Percentiles rank a stretch among this genome's conserved stretches.
Evolutionary conservation across 1,139 yeast genomes (phyloP).

Genomic region (Pichia terricola): DNA sequence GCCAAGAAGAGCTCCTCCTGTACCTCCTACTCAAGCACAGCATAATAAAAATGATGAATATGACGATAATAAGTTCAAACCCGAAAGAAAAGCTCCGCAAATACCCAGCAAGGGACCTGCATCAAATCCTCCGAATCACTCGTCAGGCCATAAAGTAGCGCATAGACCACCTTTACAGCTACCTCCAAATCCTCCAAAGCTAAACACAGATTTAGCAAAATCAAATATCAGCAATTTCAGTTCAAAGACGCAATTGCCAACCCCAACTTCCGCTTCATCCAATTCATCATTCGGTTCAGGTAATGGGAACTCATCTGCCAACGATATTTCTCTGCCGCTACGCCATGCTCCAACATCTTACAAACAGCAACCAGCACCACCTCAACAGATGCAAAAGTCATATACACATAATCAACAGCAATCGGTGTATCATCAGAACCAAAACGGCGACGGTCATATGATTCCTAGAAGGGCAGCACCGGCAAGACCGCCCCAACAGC

Average conservation of each 20-base stretch:
- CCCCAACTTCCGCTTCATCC: slow-evolving; percentile 4
- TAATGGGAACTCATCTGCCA: background rate
- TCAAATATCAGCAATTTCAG: background rate
- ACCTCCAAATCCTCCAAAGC: slow-evolving; percentile 2
- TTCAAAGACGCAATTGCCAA: background rate
- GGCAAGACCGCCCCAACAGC: slow-evolving; percentile 2
- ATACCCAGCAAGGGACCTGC: slow-evolving; percentile 16
- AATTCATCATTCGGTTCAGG: background rate
- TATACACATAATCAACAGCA: background rate
- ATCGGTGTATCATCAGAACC: too few species aligned
- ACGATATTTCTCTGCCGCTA: slow-evolving; percentile 30
- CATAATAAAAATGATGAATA: slow-evolving; percentile 15
- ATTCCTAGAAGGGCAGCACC: slow-evolving; percentile 11
- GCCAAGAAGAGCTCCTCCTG: slow-evolving; percentile 48
- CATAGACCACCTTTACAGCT: slow-evolving; percentile 19
- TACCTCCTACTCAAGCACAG: slow-evolving; percentile 29
- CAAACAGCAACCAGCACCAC: too few species aligned
- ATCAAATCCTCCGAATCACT: background rate
- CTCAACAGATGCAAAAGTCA: slow-evolving; percentile 13
- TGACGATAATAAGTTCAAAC: slow-evolving; percentile 11
- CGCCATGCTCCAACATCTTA: slow-evolving; percentile 33
- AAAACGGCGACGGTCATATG: background rate
- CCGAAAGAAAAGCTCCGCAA: slow-evolving; percentile 22
- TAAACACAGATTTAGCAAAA: background rate
- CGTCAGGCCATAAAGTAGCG: background rate